Evolutionary conservation across 2,329 filamentous ascomycete species (phyloP), one percentile per base, ranked within the genome.

Genomic region (Neopestalotiopsis sp.): DNA sequence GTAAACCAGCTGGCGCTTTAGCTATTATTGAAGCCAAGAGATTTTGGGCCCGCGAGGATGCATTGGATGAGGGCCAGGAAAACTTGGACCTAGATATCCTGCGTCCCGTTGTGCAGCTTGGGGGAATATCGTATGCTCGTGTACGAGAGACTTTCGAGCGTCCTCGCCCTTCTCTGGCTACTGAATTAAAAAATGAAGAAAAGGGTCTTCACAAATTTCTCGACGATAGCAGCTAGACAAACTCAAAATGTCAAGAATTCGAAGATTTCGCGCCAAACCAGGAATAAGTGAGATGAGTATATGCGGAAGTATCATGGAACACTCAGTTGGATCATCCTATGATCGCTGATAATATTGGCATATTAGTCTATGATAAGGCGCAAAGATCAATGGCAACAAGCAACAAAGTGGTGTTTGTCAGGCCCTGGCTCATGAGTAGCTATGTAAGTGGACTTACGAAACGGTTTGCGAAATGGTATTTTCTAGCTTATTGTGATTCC

Each of bases 31-130:
- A 69, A 24, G 68, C 63, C 4, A 69, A 30, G 28, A 38, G 64
- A 4, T 69, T 69, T 45, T 69, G 68, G 68, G 64, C 62, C 2
- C 68, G 68, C 6, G 64, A 69, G 40, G 68, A 69, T 32, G 68
- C 57, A 7, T 56, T 56, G 2, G 56, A 69, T 32, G n/a, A 20
- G 12, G 64, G 24, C 14, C 28, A 20, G 9, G 53, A 56, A 5
- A 42, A 66, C 17, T 40, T 67, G 4, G 57, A 69, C 20, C 53
- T 69, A 17, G 42, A 67, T 6, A 42, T 38, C 12, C 34, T 66
- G 17, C 67, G 67, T 7, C 67, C 67, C 7, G 28, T 69, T 5
- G 63, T 40, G 17, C 67, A 69, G 53, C 58, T 69, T 13, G 67
- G 67, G 10, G 67, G 67, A 5, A 69, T 69, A 1, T 34, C 63